phyloP scores from a whole-genome alignment of 2,329 filamentous ascomycete genomes.

The Passalora sequoiae region DNA sequence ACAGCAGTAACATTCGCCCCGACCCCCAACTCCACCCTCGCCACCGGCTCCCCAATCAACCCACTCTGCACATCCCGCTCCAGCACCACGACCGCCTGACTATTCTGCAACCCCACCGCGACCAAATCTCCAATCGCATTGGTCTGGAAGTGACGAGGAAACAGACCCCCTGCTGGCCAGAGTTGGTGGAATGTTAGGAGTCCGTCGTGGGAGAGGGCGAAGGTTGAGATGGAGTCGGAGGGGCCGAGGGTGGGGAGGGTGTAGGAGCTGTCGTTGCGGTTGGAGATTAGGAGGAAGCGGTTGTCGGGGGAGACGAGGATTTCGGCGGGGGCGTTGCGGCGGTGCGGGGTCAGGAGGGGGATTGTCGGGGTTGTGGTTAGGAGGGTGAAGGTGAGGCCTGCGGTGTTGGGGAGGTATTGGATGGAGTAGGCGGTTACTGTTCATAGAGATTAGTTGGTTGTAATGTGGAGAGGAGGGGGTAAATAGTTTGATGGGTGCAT shows the following conservation, averaged over 20 bases:
- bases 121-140: constrained; percentile 60
- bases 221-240: constrained; percentile 59
- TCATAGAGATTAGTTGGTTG: neutral
- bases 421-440: constrained; percentile 45
- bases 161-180: constrained; percentile 58
- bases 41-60: constrained; percentile 48
- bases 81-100: constrained; percentile 57
- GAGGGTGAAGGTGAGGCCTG: constrained; percentile 46
- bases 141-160: constrained; percentile 63
- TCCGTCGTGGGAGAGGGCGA: constrained; percentile 55
- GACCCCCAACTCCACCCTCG: constrained; percentile 22
- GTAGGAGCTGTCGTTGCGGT: constrained; percentile 58
- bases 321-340: constrained; percentile 51
- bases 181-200: constrained; percentile 52
- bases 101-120: constrained; percentile 61
- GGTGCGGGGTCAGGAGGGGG: constrained; percentile 41
- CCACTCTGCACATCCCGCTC: constrained; percentile 57
- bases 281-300: constrained; percentile 62
- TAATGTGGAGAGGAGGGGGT: too few relatives aligned
- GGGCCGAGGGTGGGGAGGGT: constrained; percentile 43
- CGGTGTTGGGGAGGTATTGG: constrained; percentile 36
- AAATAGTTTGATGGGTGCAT: neutral
- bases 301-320: constrained; percentile 48
- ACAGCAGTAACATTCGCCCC: constrained; percentile 35
- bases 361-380: constrained; percentile 45